Percentiles rank a stretch among this genome's conserved stretches.
phyloP scores from a whole-genome alignment of 345 rosid genomes.

The Eucalyptus cloeziana region DNA sequence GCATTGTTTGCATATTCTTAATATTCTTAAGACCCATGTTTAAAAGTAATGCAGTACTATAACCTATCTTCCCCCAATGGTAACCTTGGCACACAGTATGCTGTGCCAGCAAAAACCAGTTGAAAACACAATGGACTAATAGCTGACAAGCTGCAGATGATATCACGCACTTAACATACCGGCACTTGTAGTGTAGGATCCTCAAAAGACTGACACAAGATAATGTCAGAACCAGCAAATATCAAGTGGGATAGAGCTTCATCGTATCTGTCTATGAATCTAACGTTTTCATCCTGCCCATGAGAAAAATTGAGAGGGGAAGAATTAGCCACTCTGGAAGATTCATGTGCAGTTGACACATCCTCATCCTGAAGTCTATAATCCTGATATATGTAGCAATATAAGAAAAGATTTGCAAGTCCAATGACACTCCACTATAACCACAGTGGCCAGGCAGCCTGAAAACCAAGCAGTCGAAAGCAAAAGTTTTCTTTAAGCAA shows the following conservation, averaged over 20 bases:
- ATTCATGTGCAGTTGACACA: not conserved
- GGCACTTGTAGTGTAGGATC: conserved; percentile 57
- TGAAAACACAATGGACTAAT: not conserved
- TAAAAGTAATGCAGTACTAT: not conserved
- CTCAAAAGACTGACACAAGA: conserved; percentile 34
- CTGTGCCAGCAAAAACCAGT: not conserved
- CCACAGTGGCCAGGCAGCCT: not conserved
- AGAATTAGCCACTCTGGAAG: not conserved
- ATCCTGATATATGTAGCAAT: not conserved
- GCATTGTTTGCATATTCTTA: not conserved
- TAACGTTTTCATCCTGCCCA: conserved; percentile 31
- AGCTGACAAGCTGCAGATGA: not conserved
- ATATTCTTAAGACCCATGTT: not conserved
- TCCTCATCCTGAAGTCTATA: not conserved
- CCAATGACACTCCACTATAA: not conserved
- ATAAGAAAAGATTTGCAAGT: not conserved
- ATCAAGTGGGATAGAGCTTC: conserved; percentile 42
- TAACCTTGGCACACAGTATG: not conserved
- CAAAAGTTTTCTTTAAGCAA: not conserved
- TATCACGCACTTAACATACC: conserved; percentile 14
- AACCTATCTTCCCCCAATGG: not conserved
- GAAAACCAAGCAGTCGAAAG: not conserved
- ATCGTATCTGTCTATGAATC: conserved; percentile 20
- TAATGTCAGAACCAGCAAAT: conserved; percentile 56
- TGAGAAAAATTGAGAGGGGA: not conserved